Evolutionary conservation across 1,284 basidiomycete genomes (phyloP).

Genomic region (Chalciporus piperatoides): DNA sequence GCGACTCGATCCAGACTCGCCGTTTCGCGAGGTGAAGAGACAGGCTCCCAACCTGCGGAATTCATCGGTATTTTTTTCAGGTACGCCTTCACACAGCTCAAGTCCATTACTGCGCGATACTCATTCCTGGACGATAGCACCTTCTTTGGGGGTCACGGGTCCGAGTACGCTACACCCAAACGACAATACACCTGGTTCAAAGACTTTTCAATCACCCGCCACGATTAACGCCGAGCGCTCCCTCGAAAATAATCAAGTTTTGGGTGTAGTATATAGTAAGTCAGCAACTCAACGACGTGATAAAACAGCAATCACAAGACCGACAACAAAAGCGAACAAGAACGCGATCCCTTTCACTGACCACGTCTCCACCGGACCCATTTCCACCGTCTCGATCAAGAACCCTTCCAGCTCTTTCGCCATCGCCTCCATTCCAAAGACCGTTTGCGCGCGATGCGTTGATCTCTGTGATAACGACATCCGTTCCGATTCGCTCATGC

Average conservation of each 20-base stretch:
- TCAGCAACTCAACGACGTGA: constrained; percentile 11
- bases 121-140: constrained; percentile 43
- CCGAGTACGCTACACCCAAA: constrained; percentile 59
- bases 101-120: background rate
- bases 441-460: constrained; percentile 51
- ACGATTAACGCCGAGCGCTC: constrained; percentile 13
- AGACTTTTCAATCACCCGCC: constrained; percentile 48
- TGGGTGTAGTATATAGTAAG: background rate
- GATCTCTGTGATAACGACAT: constrained; percentile 51
- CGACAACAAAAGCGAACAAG: constrained; percentile 23
- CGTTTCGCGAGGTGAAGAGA: background rate
- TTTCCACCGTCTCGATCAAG: constrained; percentile 47
- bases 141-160: constrained; percentile 74
- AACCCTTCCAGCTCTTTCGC: constrained; percentile 60
- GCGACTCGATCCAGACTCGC: background rate
- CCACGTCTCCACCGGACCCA: constrained; percentile 41
- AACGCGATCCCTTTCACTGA: constrained; percentile 22
- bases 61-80: constrained; percentile 74
- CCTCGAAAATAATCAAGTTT: background rate
- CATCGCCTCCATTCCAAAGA: constrained; percentile 66
- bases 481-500: constrained; percentile 46
- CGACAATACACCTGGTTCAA: constrained; percentile 76
- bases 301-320: constrained; percentile 23
- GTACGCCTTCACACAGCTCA: constrained; percentile 32
- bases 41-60: constrained; percentile 36